phyloP scores from a whole-genome alignment of 2,329 filamentous ascomycete species.

The Cercospora sojina region DNA sequence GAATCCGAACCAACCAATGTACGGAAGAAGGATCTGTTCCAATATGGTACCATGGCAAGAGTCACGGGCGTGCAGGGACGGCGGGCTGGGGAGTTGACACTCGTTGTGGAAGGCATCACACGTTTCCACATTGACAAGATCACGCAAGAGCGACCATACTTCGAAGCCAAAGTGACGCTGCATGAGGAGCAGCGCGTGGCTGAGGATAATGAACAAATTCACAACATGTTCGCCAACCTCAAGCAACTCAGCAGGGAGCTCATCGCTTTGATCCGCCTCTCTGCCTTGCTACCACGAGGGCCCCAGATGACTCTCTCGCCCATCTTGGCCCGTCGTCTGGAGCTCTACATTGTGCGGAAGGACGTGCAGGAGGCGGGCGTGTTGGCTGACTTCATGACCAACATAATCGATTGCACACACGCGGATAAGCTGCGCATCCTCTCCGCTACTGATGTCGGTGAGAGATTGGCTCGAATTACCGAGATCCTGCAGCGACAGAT shows the following conservation, averaged over 20 bases:
- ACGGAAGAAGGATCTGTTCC: slow-evolving; percentile 66
- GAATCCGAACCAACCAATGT: slow-evolving; percentile 52
- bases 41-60: slow-evolving; percentile 69
- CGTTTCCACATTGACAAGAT: slow-evolving; percentile 74
- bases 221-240: slow-evolving; percentile 72
- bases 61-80: slow-evolving; percentile 52
- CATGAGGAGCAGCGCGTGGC: slow-evolving; percentile 59
- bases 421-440: slow-evolving; percentile 90
- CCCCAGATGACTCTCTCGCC: slow-evolving; percentile 70
- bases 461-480: slow-evolving; percentile 76
- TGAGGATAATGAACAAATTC: slow-evolving; percentile 57
- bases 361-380: slow-evolving; percentile 77
- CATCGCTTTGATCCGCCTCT: slow-evolving; percentile 77
- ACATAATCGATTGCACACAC: slow-evolving; percentile 80
- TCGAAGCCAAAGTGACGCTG: slow-evolving; percentile 75
- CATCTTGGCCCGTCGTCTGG: slow-evolving; percentile 79
- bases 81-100: slow-evolving; percentile 62
- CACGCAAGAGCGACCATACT: slow-evolving; percentile 75
- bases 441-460: slow-evolving; percentile 74
- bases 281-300: slow-evolving; percentile 74
- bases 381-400: slow-evolving; percentile 95
- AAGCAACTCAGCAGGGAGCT: slow-evolving; percentile 85
- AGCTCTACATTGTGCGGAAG: slow-evolving; percentile 82
- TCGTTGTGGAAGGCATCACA: slow-evolving; percentile 82
- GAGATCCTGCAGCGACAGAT: slow-evolving; percentile 82